A percentile compares a stretch with the other conserved stretches of the same genome.
phyloP scores from a whole-genome alignment of 768 basidiomycete species.

The Kwoniella heveanensis region DNA sequence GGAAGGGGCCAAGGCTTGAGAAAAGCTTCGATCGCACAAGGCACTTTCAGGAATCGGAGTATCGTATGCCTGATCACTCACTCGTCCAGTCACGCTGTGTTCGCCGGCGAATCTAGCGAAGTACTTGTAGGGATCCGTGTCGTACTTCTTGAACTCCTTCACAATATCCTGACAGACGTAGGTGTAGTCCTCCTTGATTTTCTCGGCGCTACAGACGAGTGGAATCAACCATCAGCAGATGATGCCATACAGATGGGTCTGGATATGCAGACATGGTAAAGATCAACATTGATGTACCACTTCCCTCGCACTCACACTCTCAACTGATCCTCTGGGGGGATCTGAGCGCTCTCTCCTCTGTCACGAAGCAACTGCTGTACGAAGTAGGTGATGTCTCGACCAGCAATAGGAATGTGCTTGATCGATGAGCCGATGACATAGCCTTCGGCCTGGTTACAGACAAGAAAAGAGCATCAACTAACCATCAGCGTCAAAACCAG shows the following conservation, averaged over 20 bases:
- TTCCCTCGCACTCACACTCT: conserved; percentile 60
- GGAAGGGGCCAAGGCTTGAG: too few species aligned
- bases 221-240: too few species aligned
- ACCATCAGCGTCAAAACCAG: too few species aligned
- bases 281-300: too few species aligned
- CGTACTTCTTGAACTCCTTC: conserved; percentile 97
- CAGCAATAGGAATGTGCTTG: conserved; percentile 98
- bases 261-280: too few species aligned
- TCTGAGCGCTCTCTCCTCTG: conserved; percentile 83
- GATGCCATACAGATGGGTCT: too few species aligned
- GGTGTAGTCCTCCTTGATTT: conserved; percentile 96
- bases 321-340: conserved; percentile 93
- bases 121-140: conserved; percentile 90
- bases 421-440: conserved; percentile 99
- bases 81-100: conserved; percentile 86
- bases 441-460: conserved; percentile 72
- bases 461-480: background rate
- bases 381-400: conserved; percentile 94
- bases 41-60: background rate
- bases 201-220: conserved; percentile 64
- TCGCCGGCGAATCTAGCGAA: conserved; percentile 93
- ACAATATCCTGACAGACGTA: conserved; percentile 99
- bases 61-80: conserved; percentile 56
- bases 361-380: conserved; percentile 94
- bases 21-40: background rate